Conservation (phyloP, 1,284 basidiomycete species). For the Ganoderma sinense region DNA sequence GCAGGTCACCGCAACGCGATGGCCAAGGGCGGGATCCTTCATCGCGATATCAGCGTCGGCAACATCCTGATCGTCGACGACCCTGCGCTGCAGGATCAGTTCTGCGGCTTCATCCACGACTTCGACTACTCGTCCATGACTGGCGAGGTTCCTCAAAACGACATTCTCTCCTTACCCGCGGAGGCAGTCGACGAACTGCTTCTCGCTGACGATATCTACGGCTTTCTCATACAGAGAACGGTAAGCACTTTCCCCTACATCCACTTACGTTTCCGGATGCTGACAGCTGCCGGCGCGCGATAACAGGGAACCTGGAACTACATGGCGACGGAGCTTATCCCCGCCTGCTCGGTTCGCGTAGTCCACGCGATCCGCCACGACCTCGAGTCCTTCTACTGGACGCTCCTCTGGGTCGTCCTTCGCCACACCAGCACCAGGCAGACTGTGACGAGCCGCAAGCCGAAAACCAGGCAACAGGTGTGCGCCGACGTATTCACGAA, state of each 20-base stretch:
- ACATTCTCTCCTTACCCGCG: neutral
- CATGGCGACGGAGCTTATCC: conserved; percentile 18
- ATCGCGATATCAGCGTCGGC: no score
- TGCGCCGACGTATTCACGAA: neutral
- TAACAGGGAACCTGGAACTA: conserved; percentile 25
- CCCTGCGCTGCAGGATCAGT: neutral
- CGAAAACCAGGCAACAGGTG: no score
- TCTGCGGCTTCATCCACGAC: conserved; percentile 18
- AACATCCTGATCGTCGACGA: no score
- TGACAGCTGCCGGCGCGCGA: neutral
- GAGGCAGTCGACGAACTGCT: neutral
- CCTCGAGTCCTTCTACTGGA: conserved; percentile 25
- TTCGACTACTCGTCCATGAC: conserved; percentile 15
- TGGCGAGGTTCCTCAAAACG: neutral
- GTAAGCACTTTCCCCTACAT: neutral
- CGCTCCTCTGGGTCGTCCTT: conserved; percentile 21
- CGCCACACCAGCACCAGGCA: conserved; percentile 19
- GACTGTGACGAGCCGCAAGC: no score
- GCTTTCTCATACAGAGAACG: neutral
- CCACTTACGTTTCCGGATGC: neutral
- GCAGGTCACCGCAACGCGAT: neutral
- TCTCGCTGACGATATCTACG: neutral
- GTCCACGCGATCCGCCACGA: conserved; percentile 13
- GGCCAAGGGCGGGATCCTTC: conserved; percentile 4
- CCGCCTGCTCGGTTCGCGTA: neutral